A percentile compares a stretch with the other conserved stretches of the same genome.
phyloP scores from a whole-genome alignment of 2,329 filamentous ascomycete genomes.

The Penicillium italicum region DNA sequence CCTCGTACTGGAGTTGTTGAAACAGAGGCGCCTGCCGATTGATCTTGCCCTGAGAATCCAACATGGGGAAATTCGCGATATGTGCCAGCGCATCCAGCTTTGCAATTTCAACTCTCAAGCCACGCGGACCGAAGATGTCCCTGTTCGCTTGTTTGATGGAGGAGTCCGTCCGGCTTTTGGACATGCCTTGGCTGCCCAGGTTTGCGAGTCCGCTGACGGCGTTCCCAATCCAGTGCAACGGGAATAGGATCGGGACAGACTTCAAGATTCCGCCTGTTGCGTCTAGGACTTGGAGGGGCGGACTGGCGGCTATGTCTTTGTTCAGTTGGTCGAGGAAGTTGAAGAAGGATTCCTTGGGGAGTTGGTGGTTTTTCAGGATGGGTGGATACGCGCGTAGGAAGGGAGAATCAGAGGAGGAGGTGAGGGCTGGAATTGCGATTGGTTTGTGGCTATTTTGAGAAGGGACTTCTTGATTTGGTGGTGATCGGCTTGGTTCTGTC shows the following conservation, averaged over 20 bases:
- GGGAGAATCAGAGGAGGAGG: conserved; percentile 10
- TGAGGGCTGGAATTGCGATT: conserved; percentile 20
- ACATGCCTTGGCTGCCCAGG: conserved; percentile 18
- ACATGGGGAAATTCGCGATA: conserved; percentile 25
- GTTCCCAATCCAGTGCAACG: conserved; percentile 24
- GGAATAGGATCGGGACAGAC: conserved; percentile 25
- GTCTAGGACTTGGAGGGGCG: conserved; percentile 28
- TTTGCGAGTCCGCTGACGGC: conserved; percentile 25
- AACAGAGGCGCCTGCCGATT: conserved; percentile 18
- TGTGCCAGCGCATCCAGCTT: conserved; percentile 28
- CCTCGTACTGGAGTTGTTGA: conserved; percentile 8
- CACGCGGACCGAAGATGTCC: conserved; percentile 25
- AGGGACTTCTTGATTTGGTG: background rate
- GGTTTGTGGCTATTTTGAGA: background rate
- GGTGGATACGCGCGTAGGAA: conserved; percentile 21
- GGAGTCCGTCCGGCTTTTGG: conserved; percentile 25
- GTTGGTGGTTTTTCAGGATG: conserved; percentile 5
- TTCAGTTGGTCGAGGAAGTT: conserved; percentile 29
- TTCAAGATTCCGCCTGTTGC: conserved; percentile 25
- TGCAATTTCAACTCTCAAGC: conserved; percentile 27
- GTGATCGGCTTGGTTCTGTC: background rate
- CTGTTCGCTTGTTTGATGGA: conserved; percentile 23
- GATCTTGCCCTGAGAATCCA: conserved; percentile 25
- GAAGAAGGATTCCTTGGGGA: conserved; percentile 20
- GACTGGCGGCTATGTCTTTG: conserved; percentile 22